Evolutionary conservation across 441 rosid genomes (phyloP).

Genomic region (Populus hybrid): DNA sequence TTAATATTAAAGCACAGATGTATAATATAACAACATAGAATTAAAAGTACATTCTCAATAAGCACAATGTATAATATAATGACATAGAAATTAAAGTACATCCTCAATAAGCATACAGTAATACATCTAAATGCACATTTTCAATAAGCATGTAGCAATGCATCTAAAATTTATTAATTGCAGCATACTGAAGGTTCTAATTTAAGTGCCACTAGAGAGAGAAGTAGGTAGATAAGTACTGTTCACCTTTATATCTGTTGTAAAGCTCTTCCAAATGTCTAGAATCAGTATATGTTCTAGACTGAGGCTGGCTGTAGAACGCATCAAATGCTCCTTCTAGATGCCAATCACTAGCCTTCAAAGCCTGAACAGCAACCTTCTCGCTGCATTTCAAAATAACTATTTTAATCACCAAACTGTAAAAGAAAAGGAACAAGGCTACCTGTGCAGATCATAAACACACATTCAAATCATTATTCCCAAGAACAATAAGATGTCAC

Average conservation of each 20-base stretch:
- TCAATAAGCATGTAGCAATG: neutral
- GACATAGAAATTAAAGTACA: neutral
- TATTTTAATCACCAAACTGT: neutral
- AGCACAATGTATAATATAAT: too few species aligned
- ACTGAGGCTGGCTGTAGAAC: slow-evolving; percentile 84
- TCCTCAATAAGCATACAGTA: neutral
- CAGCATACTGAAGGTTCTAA: neutral
- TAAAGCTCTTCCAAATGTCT: slow-evolving; percentile 94
- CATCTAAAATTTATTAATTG: neutral
- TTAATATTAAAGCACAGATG: neutral
- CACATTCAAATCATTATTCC: neutral
- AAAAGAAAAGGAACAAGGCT: neutral
- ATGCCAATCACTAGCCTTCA: slow-evolving; percentile 89
- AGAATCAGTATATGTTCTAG: slow-evolving; percentile 63
- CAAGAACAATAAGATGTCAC: slow-evolving; percentile 1
- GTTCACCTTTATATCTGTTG: slow-evolving; percentile 82
- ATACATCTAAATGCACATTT: neutral
- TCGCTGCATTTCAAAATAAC: slow-evolving; percentile 53
- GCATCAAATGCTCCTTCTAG: slow-evolving; percentile 90
- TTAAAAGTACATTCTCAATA: neutral
- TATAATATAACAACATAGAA: neutral
- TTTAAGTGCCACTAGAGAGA: neutral
- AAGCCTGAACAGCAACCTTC: slow-evolving; percentile 71
- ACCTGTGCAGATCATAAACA: neutral
- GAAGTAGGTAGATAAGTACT: neutral